Percentiles rank a stretch among this genome's conserved stretches.
Evolutionary conservation across 495 filamentous ascomycete genomes (phyloP).

Genomic region (Glarea lozoyensis): DNA sequence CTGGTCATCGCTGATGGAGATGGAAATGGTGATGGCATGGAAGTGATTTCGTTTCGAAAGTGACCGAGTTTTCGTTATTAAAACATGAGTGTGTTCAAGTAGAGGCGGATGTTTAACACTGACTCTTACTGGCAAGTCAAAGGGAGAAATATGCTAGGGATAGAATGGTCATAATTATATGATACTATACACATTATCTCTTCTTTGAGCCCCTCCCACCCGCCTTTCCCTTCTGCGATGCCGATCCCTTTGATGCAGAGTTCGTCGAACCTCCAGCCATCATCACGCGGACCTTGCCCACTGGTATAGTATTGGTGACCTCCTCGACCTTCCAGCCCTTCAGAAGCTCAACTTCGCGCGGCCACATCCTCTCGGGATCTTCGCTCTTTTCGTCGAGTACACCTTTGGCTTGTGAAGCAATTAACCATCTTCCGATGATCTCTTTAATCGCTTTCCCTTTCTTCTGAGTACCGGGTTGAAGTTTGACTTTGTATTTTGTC

Average conservation of each 20-base stretch:
- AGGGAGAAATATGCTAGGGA: no score
- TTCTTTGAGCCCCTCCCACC: slow-evolving; percentile 29
- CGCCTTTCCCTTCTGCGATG: slow-evolving; percentile 29
- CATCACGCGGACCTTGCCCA: slow-evolving; percentile 81
- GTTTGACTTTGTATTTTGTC: slow-evolving; percentile 83
- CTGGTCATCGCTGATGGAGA: no score
- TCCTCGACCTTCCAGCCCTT: slow-evolving; percentile 74
- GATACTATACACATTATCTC: no score
- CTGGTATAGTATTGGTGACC: slow-evolving; percentile 70
- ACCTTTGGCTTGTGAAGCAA: slow-evolving; percentile 45
- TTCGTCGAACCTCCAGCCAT: slow-evolving; percentile 41
- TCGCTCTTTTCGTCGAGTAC: slow-evolving; percentile 44
- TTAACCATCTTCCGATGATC: slow-evolving; percentile 69
- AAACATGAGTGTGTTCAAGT: no score
- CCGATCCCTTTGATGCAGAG: slow-evolving; percentile 38
- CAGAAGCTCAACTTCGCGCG: slow-evolving; percentile 72
- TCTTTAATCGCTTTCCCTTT: slow-evolving; percentile 94
- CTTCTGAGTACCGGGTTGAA: slow-evolving; percentile 85
- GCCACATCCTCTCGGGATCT: slow-evolving; percentile 72
- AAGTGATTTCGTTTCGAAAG: no score
- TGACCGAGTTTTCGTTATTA: no score
- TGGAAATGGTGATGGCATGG: no score
- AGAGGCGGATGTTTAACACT: no score
- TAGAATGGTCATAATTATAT: no score
- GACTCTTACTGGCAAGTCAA: no score